Evolutionary conservation across 2,329 filamentous ascomycete genomes (phyloP), one percentile per base, ranked within the genome.

Genomic region (Ophiosphaerella korrae): DNA sequence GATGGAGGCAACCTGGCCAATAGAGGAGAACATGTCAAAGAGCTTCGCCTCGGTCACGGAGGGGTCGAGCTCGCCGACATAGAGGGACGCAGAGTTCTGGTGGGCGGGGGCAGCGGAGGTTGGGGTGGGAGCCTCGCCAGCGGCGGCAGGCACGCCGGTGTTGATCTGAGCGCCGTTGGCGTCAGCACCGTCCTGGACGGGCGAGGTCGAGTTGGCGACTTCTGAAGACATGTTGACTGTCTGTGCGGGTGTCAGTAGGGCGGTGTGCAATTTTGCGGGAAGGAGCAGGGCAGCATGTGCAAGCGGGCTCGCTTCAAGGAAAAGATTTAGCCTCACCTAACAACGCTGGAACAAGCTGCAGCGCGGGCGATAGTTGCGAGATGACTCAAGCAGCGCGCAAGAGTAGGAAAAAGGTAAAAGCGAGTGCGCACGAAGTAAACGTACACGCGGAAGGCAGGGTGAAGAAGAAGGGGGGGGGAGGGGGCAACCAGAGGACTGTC

Each of bases 41-140:
- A 99, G 92, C 94, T 99, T 99, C 67, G 94, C 94, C 85, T 99
- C 94, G 62, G 94, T 99, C 76, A 99, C 94, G 57, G 91, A 94
- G 68, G 90, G 87, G 77, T 99, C 94, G 70, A 99, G 91, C 83
- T 99, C 94, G 77, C 94, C 94, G 66, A 99, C 94, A 77, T 99
- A 99, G 75, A 99, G 91, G 53, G 94, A 99, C 61, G 94, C 94
- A 45, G 94, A 97, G 77, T 95, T 93, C 76, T 91, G 90, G 73
- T 92, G 89, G 75, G 89, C 89, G 63, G 90, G 87, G 55, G 80
- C 79, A 58, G 84, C 81, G 60, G 91, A 88, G 78, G 80, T 85
- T 64, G 88, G 88, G 55, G 89, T 89, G 61, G 87, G 83, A 65
- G 80, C 85, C 68, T 88, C 85, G 60, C 82, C 82, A 66, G 86